Evolutionary conservation across 805 yeast species (phyloP), one percentile per base, ranked within the genome.

Genomic region (Nadsonia fulvescens): DNA sequence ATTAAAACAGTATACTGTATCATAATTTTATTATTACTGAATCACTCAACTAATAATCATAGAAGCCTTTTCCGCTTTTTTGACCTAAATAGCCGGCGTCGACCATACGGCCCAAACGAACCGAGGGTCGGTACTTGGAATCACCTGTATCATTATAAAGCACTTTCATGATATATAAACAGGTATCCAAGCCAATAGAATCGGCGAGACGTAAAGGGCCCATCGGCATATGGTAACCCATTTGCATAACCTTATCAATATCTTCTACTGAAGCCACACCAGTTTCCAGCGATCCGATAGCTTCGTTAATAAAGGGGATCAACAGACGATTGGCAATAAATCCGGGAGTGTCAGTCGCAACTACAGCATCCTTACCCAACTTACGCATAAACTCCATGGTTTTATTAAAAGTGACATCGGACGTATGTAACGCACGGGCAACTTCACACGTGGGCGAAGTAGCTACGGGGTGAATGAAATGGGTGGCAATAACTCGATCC

Each of bases 201-300:
- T 54, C 60, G 12, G 60, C 59, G 15, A 54, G 41, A 10, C 45
- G 49, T 17, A 54, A 35, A 3, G 60, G 60, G 5, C 60, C 60
- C 57, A 54, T 52, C 10, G 60, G 60, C 56, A 54, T 49, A 10
- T 58, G 59, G 32, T 60, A 54, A 14, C 60, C 60, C 31, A 49
- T 51, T 37, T 45, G 47, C 59, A 54, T 53, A 37, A 54, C 55
- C 31, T 36, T 49, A 38, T 54, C 60, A 27, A 54, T 51, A 31
- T 51, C 57, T 30, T 54, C 56, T 27, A 44, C 40, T 14, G 33
- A 19, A 23, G 58, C 59, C 14, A 52, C 35, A n/a, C 59, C 59
- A 10, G 49, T 46, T 38, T 54, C 60, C 7, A 47, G 31, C 23
- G 49, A 39, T 15, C 49, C 37, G 27, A 53, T 42, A 7, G 60